Evolutionary conservation across 768 basidiomycete genomes (phyloP), one percentile per base, ranked within the genome.

Genomic region (Atractiella rhizophila): DNA sequence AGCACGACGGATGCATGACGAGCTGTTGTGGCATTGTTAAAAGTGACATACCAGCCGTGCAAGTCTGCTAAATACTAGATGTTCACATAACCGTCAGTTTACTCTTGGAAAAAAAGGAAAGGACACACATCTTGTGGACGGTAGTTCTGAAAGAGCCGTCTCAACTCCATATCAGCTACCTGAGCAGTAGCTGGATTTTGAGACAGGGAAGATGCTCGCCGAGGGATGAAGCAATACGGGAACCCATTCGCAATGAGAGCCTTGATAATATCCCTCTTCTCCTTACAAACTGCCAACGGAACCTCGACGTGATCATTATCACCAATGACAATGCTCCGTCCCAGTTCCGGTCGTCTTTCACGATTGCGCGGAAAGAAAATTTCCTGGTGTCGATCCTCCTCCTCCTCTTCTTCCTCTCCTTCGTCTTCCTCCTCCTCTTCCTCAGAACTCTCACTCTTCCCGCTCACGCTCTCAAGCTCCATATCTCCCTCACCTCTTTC

Each of bases 1-100:
- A 85, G 66, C 3, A 79, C 71, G 48, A 69, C 67, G 8, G 66
- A 65, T 0, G 80, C 77, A 3, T 74, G 64, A 5, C 70, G 63
- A 0, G 83, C 83, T 0, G 67, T 56, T 40, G 68, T 68, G 2
- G 63, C 54, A 4, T 69, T 68, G 16, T 61, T 53, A 56, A 91
- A 94, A 4, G 81, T 76, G 47, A 85, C 67, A 54, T 83, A 86
- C 65, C 79, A 75, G 9, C 73, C 76, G 2, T 39, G 36, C 10
- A 31, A 23, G 39, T 51, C 48, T 35, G 47, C 45, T 15, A 49
- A 47, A 5, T 46, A 43, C 51, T 51, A 25, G 6, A 13, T 24
- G 10, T n/a, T n/a, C 18, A 10, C 5, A 2, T n/a, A 26, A 26
- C 26, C 28, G 12, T 15, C n/a, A 23, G 13, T 12, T 25, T 11